These are phyloP conservation scores for Royoungia palumana DNA, from an alignment of 768 basidiomycete species.

Conservation along the genomic window DNA sequence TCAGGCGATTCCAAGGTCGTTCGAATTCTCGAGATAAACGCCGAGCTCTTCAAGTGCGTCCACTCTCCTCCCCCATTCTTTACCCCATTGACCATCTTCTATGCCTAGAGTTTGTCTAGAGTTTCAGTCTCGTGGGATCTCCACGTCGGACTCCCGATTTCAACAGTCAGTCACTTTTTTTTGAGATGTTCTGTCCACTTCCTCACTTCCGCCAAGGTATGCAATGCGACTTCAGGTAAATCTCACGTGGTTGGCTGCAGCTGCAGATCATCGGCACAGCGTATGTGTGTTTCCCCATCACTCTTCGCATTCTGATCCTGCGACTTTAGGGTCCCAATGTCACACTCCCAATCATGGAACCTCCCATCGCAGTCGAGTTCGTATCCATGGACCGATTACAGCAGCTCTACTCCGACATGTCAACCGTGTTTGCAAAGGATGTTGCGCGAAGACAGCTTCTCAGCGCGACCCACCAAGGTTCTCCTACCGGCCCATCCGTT, in stretches of 20 bases:
- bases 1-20: constrained; percentile 44
- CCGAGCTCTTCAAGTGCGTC: constrained; percentile 63
- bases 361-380: constrained; percentile 51
- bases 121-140: constrained; percentile 53
- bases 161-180: constrained; percentile 47
- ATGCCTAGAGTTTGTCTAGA: constrained; percentile 54
- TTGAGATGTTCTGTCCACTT: neutral
- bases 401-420: constrained; percentile 60
- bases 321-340: constrained; percentile 31
- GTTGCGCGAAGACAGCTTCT: constrained; percentile 43
- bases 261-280: constrained; percentile 55
- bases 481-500: constrained; percentile 15
- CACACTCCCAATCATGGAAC: constrained; percentile 55
- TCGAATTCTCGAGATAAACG: constrained; percentile 63
- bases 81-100: constrained; percentile 4
- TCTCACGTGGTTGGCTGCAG: constrained; percentile 65
- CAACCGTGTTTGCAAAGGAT: constrained; percentile 60
- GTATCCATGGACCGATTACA: constrained; percentile 57
- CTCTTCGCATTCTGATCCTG: constrained; percentile 6
- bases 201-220: constrained; percentile 44
- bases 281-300: constrained; percentile 36
- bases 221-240: constrained; percentile 63
- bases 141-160: constrained; percentile 47
- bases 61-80: neutral
- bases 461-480: constrained; percentile 28